Conservation (phyloP, 75 land plant genomes). For the Picea sitchensis region DNA sequence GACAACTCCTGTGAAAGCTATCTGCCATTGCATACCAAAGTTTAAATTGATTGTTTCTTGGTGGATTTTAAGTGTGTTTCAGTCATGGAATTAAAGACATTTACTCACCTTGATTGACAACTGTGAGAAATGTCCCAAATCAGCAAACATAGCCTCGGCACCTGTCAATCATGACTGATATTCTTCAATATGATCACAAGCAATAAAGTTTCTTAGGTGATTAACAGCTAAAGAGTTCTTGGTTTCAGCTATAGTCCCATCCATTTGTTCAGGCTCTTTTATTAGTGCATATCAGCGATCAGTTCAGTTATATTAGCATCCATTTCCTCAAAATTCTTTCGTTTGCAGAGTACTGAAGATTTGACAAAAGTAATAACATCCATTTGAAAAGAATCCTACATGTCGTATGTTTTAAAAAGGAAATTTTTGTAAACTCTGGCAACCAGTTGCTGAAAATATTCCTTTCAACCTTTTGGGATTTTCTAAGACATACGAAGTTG, state of each 20-base stretch:
- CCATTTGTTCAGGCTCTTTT: no score
- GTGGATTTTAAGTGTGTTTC: not conserved
- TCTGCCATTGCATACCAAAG: constrained; percentile 20
- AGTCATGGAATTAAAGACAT: not conserved
- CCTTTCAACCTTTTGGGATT: not conserved
- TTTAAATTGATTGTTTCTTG: not conserved
- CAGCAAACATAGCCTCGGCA: constrained; percentile 42
- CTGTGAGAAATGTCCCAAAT: constrained; percentile 39
- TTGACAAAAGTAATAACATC: no score
- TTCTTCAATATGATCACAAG: not conserved
- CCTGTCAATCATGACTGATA: constrained; percentile 15
- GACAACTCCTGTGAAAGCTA: constrained; percentile 54
- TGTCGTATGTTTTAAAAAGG: no score
- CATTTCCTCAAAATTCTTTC: no score
- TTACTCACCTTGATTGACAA: constrained; percentile 29
- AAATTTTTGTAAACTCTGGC: no score
- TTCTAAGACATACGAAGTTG: not conserved
- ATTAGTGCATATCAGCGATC: no score
- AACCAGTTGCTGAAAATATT: no score
- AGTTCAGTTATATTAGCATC: no score
- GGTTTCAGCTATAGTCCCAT: no score
- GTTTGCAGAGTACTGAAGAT: no score
- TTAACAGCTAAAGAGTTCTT: not conserved
- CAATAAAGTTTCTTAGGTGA: not conserved
- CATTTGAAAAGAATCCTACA: no score